Base-by-base conservation (phyloP, 305 asterid genomes). In the Striga hermonthica region DNA sequence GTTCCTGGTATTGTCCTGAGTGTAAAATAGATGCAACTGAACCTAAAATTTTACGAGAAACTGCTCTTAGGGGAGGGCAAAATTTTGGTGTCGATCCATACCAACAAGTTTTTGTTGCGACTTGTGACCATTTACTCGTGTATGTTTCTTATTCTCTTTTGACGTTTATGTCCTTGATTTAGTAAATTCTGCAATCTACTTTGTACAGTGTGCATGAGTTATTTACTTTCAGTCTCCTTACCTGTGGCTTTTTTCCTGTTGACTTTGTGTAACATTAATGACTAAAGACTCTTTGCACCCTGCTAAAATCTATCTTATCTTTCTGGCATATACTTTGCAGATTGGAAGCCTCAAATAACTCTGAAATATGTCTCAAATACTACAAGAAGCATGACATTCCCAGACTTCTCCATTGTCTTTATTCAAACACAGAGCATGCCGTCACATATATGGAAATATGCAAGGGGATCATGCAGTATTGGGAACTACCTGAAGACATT, bases 1-100 rank as follows among this genome's bases (percentile, higher is more conserved):
- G 90, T 64, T 75, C 86, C 49, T 94, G 99, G 99, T 87, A 82
- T 78, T 94, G 99, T 74, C 98, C 99, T 5, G 98, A 91, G 82
- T 94, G 99, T 76, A 70, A 78, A 62, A 74, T 89, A 50, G 83
- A 81, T 74, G 76, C 75, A 70, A 66, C 72, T 5, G 88, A 87
- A 45, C 98, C 96, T 39, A 80, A 74, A 65, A 68, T 82, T 50
- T 54, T 72, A 65, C 79, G 72, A 64, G 87, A 82, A 59, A 82
- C 92, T 55, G 15, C 83, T 67, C 73, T 94, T 56, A 75, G 78
- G 73, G 98, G 96, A 78, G 95, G 96, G 49, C 72, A 80, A 43
- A 60, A 76, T 75, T 88, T 89, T 52, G 98, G 98, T 47, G 77
- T 83, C 4, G 99, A 94, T 80, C 75, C 77, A 41, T 86, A 83